Evolutionary conservation across 306 rosid genomes (phyloP).

Genomic region (Chamaecrista fasciculata): DNA sequence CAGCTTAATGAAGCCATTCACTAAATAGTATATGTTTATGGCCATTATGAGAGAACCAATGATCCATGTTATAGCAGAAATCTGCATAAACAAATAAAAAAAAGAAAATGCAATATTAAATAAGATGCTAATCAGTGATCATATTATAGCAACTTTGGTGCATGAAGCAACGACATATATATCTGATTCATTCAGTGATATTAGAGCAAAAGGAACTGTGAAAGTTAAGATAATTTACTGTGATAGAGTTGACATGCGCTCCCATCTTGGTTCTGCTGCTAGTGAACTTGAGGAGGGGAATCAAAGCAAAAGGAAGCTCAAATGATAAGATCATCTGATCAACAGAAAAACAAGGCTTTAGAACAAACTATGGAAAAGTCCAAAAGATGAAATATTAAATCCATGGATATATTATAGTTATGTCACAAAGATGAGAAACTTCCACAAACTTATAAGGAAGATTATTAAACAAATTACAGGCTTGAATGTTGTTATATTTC

Average conservation of each 20-base stretch:
- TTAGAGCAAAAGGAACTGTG: neutral
- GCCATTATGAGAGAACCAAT: conserved; percentile 65
- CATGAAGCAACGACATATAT: neutral
- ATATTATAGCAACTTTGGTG: neutral
- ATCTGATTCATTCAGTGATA: conserved; percentile 4
- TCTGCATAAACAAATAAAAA: no score
- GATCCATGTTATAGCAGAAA: conserved; percentile 73
- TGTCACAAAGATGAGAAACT: neutral
- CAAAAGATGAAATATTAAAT: neutral
- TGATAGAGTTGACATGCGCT: conserved; percentile 58
- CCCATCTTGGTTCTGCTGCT: conserved; percentile 95
- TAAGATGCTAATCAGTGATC: conserved; percentile 10
- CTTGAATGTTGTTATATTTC: neutral
- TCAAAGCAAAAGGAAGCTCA: conserved; percentile 92
- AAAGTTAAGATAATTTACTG: conserved; percentile 36
- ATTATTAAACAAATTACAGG: neutral
- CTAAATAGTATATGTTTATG: conserved; percentile 73
- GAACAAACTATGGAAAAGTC: neutral
- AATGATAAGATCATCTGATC: conserved; percentile 94
- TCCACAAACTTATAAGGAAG: neutral
- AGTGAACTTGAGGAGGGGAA: conserved; percentile 95
- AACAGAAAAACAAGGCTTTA: conserved; percentile 18
- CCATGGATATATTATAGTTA: neutral
- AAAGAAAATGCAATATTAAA: conserved; percentile 13
- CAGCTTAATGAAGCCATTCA: conserved; percentile 62